These are phyloP conservation scores for Metarhizium album DNA, from an alignment of 2,329 filamentous ascomycete genomes.

Conservation along the genomic window DNA sequence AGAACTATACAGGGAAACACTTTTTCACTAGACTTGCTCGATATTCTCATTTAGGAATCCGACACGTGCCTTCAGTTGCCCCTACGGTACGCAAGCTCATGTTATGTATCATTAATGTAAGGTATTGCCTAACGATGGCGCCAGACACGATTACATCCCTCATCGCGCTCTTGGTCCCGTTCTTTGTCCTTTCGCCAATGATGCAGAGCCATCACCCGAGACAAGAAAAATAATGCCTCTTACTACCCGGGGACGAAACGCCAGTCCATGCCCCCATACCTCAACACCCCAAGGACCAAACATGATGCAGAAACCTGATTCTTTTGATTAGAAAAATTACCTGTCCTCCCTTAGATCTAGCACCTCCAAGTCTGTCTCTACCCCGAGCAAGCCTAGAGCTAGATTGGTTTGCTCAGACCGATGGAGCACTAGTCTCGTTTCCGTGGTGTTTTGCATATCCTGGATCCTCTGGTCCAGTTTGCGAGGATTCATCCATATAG, in stretches of 20 bases:
- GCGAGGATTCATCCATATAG: constrained; percentile 39
- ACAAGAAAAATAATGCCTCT: background rate
- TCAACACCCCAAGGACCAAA: background rate
- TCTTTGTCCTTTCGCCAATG: background rate
- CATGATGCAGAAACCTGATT: background rate
- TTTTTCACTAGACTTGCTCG: too few species aligned
- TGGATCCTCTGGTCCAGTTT: constrained; percentile 41
- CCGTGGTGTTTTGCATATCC: constrained; percentile 31
- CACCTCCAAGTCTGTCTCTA: constrained; percentile 64
- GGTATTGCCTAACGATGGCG: constrained; percentile 10
- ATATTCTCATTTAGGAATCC: too few species aligned
- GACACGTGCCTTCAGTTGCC: too few species aligned
- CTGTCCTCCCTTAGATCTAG: constrained; percentile 41
- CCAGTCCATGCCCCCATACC: background rate
- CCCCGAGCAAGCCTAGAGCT: constrained; percentile 66
- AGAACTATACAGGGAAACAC: too few species aligned
- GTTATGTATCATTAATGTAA: constrained; percentile 22
- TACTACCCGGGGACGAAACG: background rate
- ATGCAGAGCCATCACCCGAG: background rate
- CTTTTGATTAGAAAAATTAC: constrained; percentile 3
- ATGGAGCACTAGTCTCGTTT: constrained; percentile 45
- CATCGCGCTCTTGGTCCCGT: background rate
- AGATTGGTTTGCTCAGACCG: constrained; percentile 56
- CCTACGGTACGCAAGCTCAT: background rate
- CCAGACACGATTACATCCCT: constrained; percentile 5